phyloP scores from a whole-genome alignment of 2,329 filamentous ascomycete genomes.

The Aphanoascus verrucosus region DNA sequence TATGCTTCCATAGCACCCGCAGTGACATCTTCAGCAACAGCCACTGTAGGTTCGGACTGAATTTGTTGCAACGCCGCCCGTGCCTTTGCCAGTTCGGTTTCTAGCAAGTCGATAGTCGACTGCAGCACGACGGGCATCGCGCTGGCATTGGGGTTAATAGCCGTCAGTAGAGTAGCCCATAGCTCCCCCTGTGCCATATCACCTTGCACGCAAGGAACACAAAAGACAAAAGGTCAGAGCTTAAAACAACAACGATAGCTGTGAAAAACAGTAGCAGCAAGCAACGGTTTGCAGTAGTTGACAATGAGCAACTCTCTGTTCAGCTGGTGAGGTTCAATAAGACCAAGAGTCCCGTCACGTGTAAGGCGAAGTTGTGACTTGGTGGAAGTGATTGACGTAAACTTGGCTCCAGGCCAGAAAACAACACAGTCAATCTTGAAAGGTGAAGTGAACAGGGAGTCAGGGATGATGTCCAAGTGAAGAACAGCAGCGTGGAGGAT shows the following conservation, averaged over 20 bases:
- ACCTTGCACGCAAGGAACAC: constrained; percentile 1
- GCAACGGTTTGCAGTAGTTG: not conserved
- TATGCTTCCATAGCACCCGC: constrained; percentile 32
- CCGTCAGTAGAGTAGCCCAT: constrained; percentile 29
- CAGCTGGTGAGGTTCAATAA: not conserved
- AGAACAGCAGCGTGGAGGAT: not conserved
- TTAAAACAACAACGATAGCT: not conserved
- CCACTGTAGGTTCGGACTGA: constrained; percentile 25
- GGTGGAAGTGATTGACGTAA: constrained; percentile 1
- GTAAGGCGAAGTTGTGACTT: not conserved
- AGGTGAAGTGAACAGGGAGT: not conserved
- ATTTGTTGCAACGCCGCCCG: constrained; percentile 33
- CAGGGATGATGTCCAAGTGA: not conserved
- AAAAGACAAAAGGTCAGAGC: not conserved
- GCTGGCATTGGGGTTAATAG: constrained; percentile 29
- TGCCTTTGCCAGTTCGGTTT: constrained; percentile 34
- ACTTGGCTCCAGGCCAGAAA: constrained; percentile 10
- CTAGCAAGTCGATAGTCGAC: constrained; percentile 33
- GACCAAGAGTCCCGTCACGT: not conserved
- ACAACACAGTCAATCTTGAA: not conserved
- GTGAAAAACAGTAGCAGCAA: not conserved
- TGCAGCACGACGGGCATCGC: constrained; percentile 33
- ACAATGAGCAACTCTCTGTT: not conserved
- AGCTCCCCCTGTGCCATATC: constrained; percentile 28
- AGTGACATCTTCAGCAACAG: constrained; percentile 28